Conservation (phyloP, 805 yeast species). For the Metschnikowia drakensbergensis region DNA sequence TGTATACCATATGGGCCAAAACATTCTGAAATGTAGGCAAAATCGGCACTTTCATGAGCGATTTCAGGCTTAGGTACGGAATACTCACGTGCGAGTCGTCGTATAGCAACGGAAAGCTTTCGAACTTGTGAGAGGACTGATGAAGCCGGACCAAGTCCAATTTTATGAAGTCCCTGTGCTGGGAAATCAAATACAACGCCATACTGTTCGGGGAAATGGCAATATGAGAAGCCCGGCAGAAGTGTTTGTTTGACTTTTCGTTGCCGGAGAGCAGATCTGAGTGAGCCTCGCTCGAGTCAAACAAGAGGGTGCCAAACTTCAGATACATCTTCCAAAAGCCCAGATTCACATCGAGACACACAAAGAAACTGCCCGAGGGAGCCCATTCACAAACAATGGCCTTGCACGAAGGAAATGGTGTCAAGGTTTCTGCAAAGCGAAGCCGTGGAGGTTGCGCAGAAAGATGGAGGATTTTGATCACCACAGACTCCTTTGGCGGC, state of each 20-base stretch:
- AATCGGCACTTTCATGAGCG: conserved; percentile 28
- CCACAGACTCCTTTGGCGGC: neutral
- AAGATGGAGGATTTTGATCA: neutral
- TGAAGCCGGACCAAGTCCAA: conserved; percentile 20
- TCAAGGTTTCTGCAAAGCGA: neutral
- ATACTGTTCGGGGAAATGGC: conserved; percentile 27
- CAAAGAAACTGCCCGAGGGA: conserved; percentile 33
- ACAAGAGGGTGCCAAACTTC: conserved; percentile 31
- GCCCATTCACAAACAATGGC: conserved; percentile 26
- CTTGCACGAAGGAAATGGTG: neutral
- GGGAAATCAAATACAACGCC: conserved; percentile 15
- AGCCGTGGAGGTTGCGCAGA: neutral
- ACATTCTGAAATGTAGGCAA: conserved; percentile 28
- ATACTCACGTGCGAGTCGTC: conserved; percentile 27
- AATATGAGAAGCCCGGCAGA: conserved; percentile 24
- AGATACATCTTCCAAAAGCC: conserved; percentile 32
- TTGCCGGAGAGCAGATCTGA: conserved; percentile 1
- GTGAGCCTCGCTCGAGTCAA: conserved; percentile 21
- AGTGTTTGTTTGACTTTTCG: conserved; percentile 12
- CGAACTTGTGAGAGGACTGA: conserved; percentile 5
- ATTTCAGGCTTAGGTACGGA: conserved; percentile 10
- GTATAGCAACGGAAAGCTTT: conserved; percentile 18
- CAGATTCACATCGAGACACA: conserved; percentile 16
- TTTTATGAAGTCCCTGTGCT: conserved; percentile 19
- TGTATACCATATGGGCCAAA: conserved; percentile 21